Base-by-base conservation (phyloP, 2,329 filamentous ascomycete genomes). In the Pyrenophora seminiperda region DNA sequence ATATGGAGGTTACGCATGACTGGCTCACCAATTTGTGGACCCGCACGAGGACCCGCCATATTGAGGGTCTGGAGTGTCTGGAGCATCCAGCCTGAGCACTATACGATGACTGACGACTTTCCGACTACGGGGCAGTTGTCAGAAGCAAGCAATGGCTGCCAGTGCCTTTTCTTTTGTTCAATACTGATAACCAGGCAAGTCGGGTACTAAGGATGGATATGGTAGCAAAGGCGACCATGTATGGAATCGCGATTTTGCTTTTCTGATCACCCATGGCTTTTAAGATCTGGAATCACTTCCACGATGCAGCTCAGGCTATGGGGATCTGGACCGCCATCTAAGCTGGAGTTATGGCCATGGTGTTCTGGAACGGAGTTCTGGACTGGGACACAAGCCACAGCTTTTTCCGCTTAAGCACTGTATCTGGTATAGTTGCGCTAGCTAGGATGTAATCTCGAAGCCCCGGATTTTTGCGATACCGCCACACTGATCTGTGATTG, bases 11-110 rank as follows among this genome's bases (percentile, higher is more conserved):
- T 2, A 45, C 59, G 10, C 64, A 68, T 30, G 55, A 65, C 22
- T 67, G 63, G 58, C 59, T 66, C 11, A 44, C 46, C 7, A 59
- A 58, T 5, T 19, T 59, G 29, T 60, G 61, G 59, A 53, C 59
- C 27, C 59, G 50, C 37, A 62, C 43, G 39, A 63, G 50, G 48
- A 46, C 32, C 43, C 59, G 58, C 37, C 58, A 58, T 24, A 50
- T 61, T 29, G 56, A 41, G 17, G 34, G 22, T n/a, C 24, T 33
- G 19, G 24, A 31, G 13, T 32, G 33, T 36, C 22, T 31, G 19
- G 24, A 31, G 13, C 41, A 24, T 36, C 22, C 24, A 13, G 22
- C 22, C 18, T 41, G 37, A 47, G 15, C 30, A 18, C 20, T 14
- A n/a, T 15, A 15, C 19, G 19, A 32, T 33, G 40, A 34, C n/a